Evolutionary conservation across 805 yeast genomes (phyloP).

Genomic region (Pichia rugopelliculosa): DNA sequence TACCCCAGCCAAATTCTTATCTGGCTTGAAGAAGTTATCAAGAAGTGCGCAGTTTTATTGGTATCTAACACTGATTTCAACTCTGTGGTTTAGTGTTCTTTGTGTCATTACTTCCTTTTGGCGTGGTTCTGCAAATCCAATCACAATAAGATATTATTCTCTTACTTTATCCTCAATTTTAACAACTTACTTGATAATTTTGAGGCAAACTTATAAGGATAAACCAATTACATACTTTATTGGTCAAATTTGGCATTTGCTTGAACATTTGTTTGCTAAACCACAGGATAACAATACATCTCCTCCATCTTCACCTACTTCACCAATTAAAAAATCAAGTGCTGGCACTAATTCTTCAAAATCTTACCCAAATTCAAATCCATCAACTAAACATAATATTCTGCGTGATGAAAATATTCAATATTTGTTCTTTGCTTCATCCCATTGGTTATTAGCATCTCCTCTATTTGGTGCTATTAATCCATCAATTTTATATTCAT

Average conservation of each 20-base stretch:
- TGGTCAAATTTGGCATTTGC: conserved; percentile 17
- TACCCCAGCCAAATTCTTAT: neutral
- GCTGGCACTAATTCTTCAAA: neutral
- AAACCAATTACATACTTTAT: conserved; percentile 25
- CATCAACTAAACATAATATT: conserved; percentile 15
- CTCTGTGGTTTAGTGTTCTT: conserved; percentile 35
- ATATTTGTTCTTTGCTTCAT: conserved; percentile 42
- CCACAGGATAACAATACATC: neutral
- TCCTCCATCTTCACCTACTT: neutral
- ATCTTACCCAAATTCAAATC: neutral
- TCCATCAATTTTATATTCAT: conserved; percentile 45
- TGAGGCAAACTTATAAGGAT: conserved; percentile 50
- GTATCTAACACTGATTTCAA: conserved; percentile 56
- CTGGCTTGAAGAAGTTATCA: conserved; percentile 14
- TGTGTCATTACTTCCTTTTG: conserved; percentile 38
- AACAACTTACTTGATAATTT: conserved; percentile 54
- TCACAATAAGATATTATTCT: conserved; percentile 32
- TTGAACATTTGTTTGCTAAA: conserved; percentile 1
- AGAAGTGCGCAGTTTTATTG: conserved; percentile 60
- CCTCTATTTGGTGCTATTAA: conserved; percentile 16
- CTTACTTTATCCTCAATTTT: conserved; percentile 44
- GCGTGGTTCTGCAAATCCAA: conserved; percentile 22
- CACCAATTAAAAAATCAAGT: neutral
- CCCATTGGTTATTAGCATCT: conserved; percentile 28
- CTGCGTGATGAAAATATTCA: conserved; percentile 55